A percentile compares a stretch with the other conserved stretches of the same genome.
Evolutionary conservation across 2,329 filamentous ascomycete species (phyloP).

Genomic region (Amesomyces nigricolor): DNA sequence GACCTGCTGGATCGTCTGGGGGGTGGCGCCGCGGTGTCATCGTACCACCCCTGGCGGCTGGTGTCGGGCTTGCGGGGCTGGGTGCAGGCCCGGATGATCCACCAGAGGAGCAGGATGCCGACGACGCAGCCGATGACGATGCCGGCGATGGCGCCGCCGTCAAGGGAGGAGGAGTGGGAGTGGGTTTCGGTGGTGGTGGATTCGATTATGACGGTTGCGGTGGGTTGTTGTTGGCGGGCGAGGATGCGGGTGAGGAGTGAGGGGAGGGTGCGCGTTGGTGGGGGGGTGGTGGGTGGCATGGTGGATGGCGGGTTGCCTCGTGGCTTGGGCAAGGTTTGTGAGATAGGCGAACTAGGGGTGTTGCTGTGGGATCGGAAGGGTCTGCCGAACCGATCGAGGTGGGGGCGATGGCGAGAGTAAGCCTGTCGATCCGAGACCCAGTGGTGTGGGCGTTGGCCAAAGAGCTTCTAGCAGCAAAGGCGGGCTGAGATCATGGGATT

Average conservation of each 20-base stretch:
- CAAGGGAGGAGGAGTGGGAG: conserved; percentile 8
- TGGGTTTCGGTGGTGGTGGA: neutral
- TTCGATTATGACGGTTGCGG: conserved; percentile 19
- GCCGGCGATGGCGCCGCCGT: conserved; percentile 23
- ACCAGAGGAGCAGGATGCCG: conserved; percentile 23
- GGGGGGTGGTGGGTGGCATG: conserved; percentile 1
- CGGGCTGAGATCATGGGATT: neutral
- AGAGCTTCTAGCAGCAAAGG: neutral
- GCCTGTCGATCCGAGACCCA: neutral
- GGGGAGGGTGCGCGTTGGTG: conserved; percentile 17
- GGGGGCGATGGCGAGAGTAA: neutral
- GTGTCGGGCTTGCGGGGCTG: conserved; percentile 4
- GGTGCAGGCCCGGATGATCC: conserved; percentile 17
- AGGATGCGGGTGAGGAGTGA: conserved; percentile 1
- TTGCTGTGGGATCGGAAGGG: neutral
- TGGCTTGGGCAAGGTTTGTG: neutral
- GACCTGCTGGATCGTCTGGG: conserved; percentile 7
- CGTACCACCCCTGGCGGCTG: conserved; percentile 23
- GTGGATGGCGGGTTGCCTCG: neutral
- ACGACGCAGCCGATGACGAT: conserved; percentile 25
- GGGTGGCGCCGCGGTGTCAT: conserved; percentile 14
- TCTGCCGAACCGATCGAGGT: neutral
- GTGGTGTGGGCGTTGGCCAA: neutral
- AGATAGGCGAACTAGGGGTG: neutral
- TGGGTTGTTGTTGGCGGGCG: conserved; percentile 13